A percentile compares a stretch with the other conserved stretches of the same genome.
phyloP scores from a whole-genome alignment of 768 basidiomycete species.

The Kwoniella heveanensis region DNA sequence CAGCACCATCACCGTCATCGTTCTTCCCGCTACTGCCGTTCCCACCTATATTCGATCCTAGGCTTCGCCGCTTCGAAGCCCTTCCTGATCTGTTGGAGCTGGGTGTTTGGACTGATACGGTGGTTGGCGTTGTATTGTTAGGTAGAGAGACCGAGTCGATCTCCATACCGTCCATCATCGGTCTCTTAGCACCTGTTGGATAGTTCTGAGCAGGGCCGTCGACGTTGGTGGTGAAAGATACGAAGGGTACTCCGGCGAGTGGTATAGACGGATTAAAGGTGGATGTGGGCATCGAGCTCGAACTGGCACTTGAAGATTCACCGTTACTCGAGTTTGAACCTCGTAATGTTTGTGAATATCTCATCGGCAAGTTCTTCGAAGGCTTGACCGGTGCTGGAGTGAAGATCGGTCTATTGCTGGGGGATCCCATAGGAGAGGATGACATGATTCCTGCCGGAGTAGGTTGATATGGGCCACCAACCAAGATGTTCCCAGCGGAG shows the following conservation, averaged over 20 bases:
- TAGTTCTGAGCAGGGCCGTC: conserved; percentile 19
- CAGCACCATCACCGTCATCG: conserved; percentile 18
- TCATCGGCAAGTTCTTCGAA: conserved; percentile 5
- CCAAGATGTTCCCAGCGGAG: background rate
- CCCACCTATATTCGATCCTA: conserved; percentile 12
- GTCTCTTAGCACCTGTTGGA: conserved; percentile 18
- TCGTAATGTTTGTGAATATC: conserved; percentile 4
- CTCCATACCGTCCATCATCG: conserved; percentile 23
- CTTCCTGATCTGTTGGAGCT: conserved; percentile 16
- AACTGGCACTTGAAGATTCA: background rate
- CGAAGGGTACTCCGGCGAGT: conserved; percentile 16
- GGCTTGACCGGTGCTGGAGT: conserved; percentile 9
- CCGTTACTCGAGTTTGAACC: background rate
- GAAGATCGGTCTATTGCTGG: conserved; percentile 6
- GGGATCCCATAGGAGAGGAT: conserved; percentile 20
- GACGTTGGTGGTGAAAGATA: conserved; percentile 9
- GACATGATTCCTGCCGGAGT: conserved; percentile 17
- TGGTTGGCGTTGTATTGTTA: background rate
- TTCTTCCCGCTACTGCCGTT: conserved; percentile 4
- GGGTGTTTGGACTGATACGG: conserved; percentile 2
- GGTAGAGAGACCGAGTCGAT: background rate
- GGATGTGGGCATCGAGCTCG: conserved; percentile 8
- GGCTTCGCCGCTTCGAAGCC: conserved; percentile 33
- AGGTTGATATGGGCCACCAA: conserved; percentile 12
- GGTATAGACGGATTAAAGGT: conserved; percentile 23